Evolutionary conservation across 345 rosid species (phyloP), one percentile per base, ranked within the genome.

Genomic region (Dipteronia dyeriana): DNA sequence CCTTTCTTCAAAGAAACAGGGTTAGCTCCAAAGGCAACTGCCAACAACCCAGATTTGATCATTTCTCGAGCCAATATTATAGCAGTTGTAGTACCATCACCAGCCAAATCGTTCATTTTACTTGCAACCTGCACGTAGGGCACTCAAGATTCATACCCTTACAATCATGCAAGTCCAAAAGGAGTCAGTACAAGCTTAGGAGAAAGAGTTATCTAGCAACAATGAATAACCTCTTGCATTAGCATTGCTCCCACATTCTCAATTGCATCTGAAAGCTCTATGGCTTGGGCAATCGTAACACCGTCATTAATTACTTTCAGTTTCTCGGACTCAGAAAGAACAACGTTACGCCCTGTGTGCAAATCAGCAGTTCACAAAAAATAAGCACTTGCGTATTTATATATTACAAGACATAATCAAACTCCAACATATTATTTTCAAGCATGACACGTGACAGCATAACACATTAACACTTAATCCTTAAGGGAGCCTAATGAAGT

Each of bases 61-160:
- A 93, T 88, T 66, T 80, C 93, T 76, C 93, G 88, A 72, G 98
- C 94, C 85, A 95, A 86, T 74, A 94, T 84, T 39, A 91, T 88
- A 1, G 97, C 97, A 61, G 96, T 93, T 5, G 98, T 88, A 0
- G 98, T 95, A 68, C 98, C 98, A 84, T 93, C 98, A 70, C 99
- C 98, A 51, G 96, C 99, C 82, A 91, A 82, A 3, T 86, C 91
- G 41, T 95, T 95, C 94, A 89, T 91, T 80, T 87, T 88, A 79
- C 77, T 81, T 17, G 92, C 99, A 80, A 93, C 99, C 97, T 93
- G 85, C 79, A 83, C 43, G 16, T 38, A 86, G 45, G 39, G 49
- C 66, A 75, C 65, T 73, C 9, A 41, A 78, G 53, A 69, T 65
- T 82, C 59, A 77, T 64, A 75, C 41, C 64, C 16, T 69, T 53